Base-by-base conservation (phyloP, 345 rosid genomes). In the Sonneratia alba region DNA sequence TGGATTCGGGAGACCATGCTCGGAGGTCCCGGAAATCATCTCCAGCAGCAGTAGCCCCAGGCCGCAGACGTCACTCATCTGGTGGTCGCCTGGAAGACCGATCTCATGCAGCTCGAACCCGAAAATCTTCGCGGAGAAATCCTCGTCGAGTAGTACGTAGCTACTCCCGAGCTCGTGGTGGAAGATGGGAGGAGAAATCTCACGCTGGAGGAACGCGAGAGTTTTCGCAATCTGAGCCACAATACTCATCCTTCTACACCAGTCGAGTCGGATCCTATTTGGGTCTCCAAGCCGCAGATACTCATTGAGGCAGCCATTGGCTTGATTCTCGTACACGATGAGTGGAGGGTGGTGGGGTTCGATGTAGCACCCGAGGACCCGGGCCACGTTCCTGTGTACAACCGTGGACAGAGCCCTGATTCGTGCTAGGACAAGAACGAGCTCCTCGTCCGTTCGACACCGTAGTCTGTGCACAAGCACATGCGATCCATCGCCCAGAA, bases 271-370 rank as follows among this genome's bases (percentile, higher is more conserved):
- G 9, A 68, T n/a, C 63, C 78, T 75, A 49, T 77, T 73, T 8
- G 70, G 81, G 27, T 56, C 71, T 56, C 75, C 79, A 24, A 27
- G 73, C 1, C 66, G 79, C 71, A 92, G 73, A 42, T 88, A 82
- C 69, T 90, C 88, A 57, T 78, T 83, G 64, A 92, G 75, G 21
- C 82, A 83, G 37, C 96, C 94, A 45, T 87, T 88, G 21, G 86
- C 89, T 0, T 89, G 92, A 75, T 84, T 85, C 71, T 90, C 93
- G 45, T 92, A 90, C 43, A 87, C 93, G 24, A 89, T 83, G 6
- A 86, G 74, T 6, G 88, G 85, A 15, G 77, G 76, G 77, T 82
- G 76, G 70, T 85, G 85, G 36, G 37, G 66, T 62, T 88, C 93
- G 22, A 87, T 80, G 51, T 91, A 90, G 77, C 88, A 90, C 48